A percentile compares a stretch with the other conserved stretches of the same genome.
These are phyloP conservation scores for Colletotrichum sansevieriae DNA, from an alignment of 2,329 filamentous ascomycete species.

Conservation along the genomic window DNA sequence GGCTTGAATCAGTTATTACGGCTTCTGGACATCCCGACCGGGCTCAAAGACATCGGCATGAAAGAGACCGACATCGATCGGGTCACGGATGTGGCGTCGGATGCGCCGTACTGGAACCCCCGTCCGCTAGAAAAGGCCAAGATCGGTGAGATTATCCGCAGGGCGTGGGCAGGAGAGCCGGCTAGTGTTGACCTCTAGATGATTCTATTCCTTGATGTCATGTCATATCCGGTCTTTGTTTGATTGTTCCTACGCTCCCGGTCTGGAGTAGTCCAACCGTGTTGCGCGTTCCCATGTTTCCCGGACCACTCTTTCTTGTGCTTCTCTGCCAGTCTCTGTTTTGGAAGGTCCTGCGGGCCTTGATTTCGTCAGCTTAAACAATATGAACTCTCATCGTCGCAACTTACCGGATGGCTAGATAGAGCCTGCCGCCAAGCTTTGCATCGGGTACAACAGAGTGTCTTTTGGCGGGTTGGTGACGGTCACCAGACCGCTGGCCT, in stretches of 20 bases:
- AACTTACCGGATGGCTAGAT: slow-evolving; percentile 74
- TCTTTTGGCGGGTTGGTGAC: slow-evolving; percentile 77
- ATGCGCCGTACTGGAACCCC: slow-evolving; percentile 71
- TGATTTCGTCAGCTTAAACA: slow-evolving; percentile 12
- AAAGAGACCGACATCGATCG: slow-evolving; percentile 69
- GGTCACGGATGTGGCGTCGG: slow-evolving; percentile 67
- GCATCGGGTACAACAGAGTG: slow-evolving; percentile 70
- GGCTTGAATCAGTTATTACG: slow-evolving; percentile 36
- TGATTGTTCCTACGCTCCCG: slow-evolving; percentile 60
- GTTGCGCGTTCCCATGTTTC: too few species aligned
- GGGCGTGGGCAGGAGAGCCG: slow-evolving; percentile 69
- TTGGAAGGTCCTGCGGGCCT: slow-evolving; percentile 74
- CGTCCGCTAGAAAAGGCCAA: slow-evolving; percentile 62
- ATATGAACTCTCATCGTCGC: neutral
- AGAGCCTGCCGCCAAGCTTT: slow-evolving; percentile 75
- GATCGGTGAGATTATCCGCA: slow-evolving; percentile 67
- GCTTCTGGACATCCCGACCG: slow-evolving; percentile 61
- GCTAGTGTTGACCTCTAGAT: slow-evolving; percentile 63
- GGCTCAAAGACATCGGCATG: slow-evolving; percentile 67
- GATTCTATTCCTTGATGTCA: neutral
- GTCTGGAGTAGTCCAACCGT: too few species aligned
- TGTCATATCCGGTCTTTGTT: neutral
- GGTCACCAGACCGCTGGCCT: slow-evolving; percentile 81
- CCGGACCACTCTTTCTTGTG: slow-evolving; percentile 77
- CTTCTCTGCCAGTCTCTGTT: slow-evolving; percentile 73